Conservation (phyloP, 306 rosid species). For the Cicer judaicum region DNA sequence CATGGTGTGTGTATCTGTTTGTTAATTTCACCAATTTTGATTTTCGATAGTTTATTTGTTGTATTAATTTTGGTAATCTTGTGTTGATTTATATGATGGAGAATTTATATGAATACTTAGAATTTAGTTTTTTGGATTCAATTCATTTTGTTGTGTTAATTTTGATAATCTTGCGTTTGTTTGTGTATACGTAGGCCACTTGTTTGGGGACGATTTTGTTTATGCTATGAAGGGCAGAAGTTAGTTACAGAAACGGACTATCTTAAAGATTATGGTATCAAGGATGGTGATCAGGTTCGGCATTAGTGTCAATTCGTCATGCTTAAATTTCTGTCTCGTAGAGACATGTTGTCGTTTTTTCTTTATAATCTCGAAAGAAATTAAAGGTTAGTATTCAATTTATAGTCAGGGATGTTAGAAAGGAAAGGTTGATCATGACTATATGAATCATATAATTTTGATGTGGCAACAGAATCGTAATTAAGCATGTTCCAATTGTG, state of each 20-base stretch:
- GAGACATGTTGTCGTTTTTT: not conserved
- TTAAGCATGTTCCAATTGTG: too few species aligned
- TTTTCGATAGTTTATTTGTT: not conserved
- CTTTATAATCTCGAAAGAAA: not conserved
- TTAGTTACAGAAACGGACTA: conserved; percentile 58
- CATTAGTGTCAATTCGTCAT: not conserved
- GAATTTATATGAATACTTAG: not conserved
- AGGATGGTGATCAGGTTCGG: conserved; percentile 88
- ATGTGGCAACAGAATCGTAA: not conserved
- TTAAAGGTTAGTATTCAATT: not conserved
- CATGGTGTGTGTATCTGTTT: conserved; percentile 61
- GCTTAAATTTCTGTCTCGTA: not conserved
- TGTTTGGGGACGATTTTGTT: conserved; percentile 92
- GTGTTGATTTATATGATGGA: not conserved
- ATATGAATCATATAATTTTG: not conserved
- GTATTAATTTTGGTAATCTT: not conserved
- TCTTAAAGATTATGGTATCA: conserved; percentile 66
- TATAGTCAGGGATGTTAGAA: not conserved
- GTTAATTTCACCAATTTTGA: conserved; percentile 20
- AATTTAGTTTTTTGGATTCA: not conserved
- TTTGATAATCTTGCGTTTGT: not conserved
- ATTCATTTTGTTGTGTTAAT: not conserved
- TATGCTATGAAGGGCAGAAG: conserved; percentile 71
- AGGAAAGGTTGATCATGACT: not conserved
- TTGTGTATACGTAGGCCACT: conserved; percentile 64